phyloP scores from a whole-genome alignment of 2,329 filamentous ascomycete species.

The Mycosphaerella sp. region DNA sequence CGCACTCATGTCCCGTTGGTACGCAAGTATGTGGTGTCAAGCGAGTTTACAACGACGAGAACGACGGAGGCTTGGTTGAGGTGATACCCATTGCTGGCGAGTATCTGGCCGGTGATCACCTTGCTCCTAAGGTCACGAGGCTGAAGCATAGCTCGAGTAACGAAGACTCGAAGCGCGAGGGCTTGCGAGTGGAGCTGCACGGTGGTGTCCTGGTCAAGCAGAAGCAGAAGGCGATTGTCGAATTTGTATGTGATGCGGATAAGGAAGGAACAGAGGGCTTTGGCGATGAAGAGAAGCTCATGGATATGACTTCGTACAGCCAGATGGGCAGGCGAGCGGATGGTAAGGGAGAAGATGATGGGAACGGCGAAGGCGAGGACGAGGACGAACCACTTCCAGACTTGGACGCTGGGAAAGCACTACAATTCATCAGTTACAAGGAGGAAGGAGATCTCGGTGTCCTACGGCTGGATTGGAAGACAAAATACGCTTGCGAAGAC shows the following conservation, averaged over 20 bases:
- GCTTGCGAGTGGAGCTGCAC: slow-evolving; percentile 62
- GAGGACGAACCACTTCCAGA: slow-evolving; percentile 31
- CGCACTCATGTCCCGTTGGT: slow-evolving; percentile 58
- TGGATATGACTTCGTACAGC: slow-evolving; percentile 43
- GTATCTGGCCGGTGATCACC: slow-evolving; percentile 52
- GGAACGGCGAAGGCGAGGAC: slow-evolving; percentile 32
- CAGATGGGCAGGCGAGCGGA: slow-evolving; percentile 40
- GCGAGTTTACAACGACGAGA: slow-evolving; percentile 47
- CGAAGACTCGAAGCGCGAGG: slow-evolving; percentile 62
- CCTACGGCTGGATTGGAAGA: slow-evolving; percentile 75
- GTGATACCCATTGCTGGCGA: slow-evolving; percentile 71
- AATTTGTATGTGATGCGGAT: slow-evolving; percentile 73
- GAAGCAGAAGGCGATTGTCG: slow-evolving; percentile 69
- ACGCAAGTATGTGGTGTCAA: slow-evolving; percentile 74
- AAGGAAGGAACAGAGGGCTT: slow-evolving; percentile 66
- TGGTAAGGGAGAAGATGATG: slow-evolving; percentile 35
- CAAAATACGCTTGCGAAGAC: slow-evolving; percentile 75
- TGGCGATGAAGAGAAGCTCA: slow-evolving; percentile 55
- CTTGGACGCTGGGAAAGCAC: slow-evolving; percentile 54
- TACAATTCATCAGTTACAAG: slow-evolving; percentile 72
- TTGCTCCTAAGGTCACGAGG: slow-evolving; percentile 61
- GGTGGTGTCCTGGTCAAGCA: slow-evolving; percentile 52
- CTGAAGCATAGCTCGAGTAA: slow-evolving; percentile 60
- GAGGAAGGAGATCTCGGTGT: slow-evolving; percentile 53
- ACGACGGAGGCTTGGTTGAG: slow-evolving; percentile 46